Base-by-base conservation (phyloP, 2,329 filamentous ascomycete genomes). In the Pseudogymnoascus sp. region DNA sequence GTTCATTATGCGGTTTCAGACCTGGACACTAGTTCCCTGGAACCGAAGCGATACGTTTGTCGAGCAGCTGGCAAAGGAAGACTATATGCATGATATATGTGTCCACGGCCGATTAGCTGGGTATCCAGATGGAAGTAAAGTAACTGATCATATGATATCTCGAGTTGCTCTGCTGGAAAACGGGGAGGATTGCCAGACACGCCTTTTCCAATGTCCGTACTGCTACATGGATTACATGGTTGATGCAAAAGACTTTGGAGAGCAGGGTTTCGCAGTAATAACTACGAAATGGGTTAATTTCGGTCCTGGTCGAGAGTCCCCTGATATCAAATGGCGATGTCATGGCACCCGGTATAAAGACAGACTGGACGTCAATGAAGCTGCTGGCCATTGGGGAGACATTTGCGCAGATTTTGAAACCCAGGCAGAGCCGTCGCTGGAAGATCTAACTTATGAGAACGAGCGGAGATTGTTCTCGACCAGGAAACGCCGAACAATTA, bases 361-460 rank as follows among this genome's bases (percentile, higher is more conserved):
- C 15, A 15, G 25, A 15, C 11, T 9, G 36, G 18, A 37, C 63
- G 38, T 25, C 37, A 43, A 58, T 65, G 60, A 64, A 63, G 47
- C 59, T 6, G 41, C 50, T 47, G 59, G 61, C 20, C n/a, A 39
- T 38, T 57, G 4, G 25, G 61, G 63, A 41, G 38, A 53, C 9
- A 64, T 66, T 59, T 62, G 60, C 50, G 25, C 36, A 62, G 53
- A 33, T 41, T 66, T 64, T 37, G 65, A 66, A 59, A 37, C 58
- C 41, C 38, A 64, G 30, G 63, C 53, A 25, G 47, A 60, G 57
- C 2, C 62, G 60, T 62, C 59, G 57, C 36, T 65, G n/a, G 59
- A 64, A 59, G 62, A 64, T 38, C 63, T 66, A 47, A 64, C 63
- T 61, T 41, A 60, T 64, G 63, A 64, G 41, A 66, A 66, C 37